Evolutionary conservation across 1,284 basidiomycete species (phyloP).

Genomic region (Ceratobasidium sp.): DNA sequence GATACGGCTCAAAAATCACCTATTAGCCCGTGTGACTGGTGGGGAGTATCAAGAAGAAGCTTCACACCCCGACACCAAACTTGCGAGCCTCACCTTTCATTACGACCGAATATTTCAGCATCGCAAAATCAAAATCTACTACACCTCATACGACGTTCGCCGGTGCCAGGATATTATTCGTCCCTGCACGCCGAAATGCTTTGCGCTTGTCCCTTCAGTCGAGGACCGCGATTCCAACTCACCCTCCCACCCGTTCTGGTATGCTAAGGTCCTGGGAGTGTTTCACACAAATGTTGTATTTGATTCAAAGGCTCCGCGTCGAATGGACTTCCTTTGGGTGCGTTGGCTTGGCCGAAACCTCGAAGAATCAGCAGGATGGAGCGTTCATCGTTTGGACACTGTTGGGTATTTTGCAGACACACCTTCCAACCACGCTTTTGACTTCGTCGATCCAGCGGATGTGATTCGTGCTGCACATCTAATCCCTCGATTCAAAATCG

Average conservation of each 20-base stretch:
- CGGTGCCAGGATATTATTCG: constrained; percentile 42
- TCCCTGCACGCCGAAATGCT: constrained; percentile 2
- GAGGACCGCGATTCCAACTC: constrained; percentile 16
- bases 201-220: constrained; percentile 26
- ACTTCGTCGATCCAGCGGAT: constrained; percentile 52
- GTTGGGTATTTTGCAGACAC: constrained; percentile 49
- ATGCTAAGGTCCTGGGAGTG: constrained; percentile 49
- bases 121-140: constrained; percentile 45
- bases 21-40: not conserved
- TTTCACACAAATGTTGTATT: constrained; percentile 46
- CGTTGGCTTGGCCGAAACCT: constrained; percentile 45
- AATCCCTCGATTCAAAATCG: constrained; percentile 46
- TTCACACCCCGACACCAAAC: constrained; percentile 2
- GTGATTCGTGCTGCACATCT: constrained; percentile 51
- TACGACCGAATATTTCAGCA: constrained; percentile 46
- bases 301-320: not conserved
- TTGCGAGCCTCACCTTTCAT: constrained; percentile 39
- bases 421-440: constrained; percentile 47
- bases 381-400: constrained; percentile 42
- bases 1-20: not conserved
- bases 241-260: constrained; percentile 45
- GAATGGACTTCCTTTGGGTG: constrained; percentile 46
- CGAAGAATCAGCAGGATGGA: constrained; percentile 40
- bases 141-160: constrained; percentile 49
- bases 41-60: not conserved